phyloP scores from a whole-genome alignment of 805 yeast genomes.

The Cyberlindnera samutprakarnensis region DNA sequence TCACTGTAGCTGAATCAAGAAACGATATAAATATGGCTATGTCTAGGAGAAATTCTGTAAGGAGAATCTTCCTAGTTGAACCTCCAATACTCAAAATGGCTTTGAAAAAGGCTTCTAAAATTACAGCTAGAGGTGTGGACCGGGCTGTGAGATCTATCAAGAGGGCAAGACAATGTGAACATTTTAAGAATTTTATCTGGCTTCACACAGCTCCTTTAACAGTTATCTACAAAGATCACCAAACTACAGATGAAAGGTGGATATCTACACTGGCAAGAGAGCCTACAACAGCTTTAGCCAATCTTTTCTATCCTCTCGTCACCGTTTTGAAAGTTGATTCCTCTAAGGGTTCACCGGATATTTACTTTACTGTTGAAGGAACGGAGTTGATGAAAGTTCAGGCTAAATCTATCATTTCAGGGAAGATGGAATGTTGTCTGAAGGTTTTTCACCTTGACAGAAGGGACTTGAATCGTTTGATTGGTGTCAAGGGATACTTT shows the following conservation, averaged over 20 bases:
- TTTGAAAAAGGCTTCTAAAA: no score
- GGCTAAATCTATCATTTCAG: background rate
- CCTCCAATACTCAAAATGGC: no score
- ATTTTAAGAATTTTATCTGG: background rate
- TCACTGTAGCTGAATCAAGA: background rate
- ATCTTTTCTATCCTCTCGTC: background rate
- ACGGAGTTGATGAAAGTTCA: background rate
- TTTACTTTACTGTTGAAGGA: background rate
- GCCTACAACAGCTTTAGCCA: background rate
- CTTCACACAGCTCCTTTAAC: background rate
- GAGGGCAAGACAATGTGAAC: background rate
- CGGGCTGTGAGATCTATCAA: background rate
- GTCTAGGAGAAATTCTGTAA: conserved; percentile 1
- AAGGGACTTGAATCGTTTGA: background rate
- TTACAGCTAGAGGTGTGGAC: background rate
- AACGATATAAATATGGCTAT: background rate
- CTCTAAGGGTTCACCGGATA: background rate
- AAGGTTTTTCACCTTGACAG: background rate
- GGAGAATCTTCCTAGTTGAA: background rate
- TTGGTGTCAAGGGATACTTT: background rate
- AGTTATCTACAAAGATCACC: background rate
- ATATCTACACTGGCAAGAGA: background rate
- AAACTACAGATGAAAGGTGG: background rate
- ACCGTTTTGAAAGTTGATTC: background rate
- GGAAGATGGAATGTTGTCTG: background rate